Percentiles rank a stretch among this genome's conserved stretches.
Conservation (phyloP, 768 basidiomycete genomes). For the Suillus variegatus region DNA sequence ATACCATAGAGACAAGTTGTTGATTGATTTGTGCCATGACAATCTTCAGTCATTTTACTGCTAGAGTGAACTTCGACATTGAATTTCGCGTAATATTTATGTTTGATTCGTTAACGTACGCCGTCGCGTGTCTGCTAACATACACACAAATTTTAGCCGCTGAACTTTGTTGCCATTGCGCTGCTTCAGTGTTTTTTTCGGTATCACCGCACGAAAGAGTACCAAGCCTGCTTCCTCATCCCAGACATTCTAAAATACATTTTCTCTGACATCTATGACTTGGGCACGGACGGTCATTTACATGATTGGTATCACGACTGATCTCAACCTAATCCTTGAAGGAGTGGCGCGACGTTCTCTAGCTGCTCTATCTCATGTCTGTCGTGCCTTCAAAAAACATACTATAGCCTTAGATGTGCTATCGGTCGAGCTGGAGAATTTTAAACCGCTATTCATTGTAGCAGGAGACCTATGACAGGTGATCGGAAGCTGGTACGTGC, state of each 20-base stretch:
- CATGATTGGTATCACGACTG: neutral
- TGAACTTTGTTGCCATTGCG: neutral
- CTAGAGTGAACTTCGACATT: neutral
- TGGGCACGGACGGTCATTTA: neutral
- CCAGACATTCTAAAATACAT: neutral
- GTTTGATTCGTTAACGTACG: neutral
- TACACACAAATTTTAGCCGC: neutral
- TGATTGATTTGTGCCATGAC: neutral
- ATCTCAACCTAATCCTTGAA: neutral
- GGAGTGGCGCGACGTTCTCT: neutral
- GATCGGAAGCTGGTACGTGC: neutral
- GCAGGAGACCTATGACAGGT: neutral
- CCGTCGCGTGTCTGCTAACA: neutral
- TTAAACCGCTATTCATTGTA: slow-evolving; percentile 15
- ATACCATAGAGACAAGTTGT: neutral
- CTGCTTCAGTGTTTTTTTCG: neutral
- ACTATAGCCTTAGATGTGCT: slow-evolving; percentile 13
- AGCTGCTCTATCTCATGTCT: slow-evolving; percentile 1
- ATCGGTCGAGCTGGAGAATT: slow-evolving; percentile 13
- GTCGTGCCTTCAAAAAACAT: slow-evolving; percentile 19
- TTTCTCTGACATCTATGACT: neutral
- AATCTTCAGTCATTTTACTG: neutral
- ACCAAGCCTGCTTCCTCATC: neutral
- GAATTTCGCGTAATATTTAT: neutral
- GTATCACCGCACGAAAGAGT: neutral